phyloP scores from a whole-genome alignment of 306 rosid genomes.

The Gastrolobium bilobum region DNA sequence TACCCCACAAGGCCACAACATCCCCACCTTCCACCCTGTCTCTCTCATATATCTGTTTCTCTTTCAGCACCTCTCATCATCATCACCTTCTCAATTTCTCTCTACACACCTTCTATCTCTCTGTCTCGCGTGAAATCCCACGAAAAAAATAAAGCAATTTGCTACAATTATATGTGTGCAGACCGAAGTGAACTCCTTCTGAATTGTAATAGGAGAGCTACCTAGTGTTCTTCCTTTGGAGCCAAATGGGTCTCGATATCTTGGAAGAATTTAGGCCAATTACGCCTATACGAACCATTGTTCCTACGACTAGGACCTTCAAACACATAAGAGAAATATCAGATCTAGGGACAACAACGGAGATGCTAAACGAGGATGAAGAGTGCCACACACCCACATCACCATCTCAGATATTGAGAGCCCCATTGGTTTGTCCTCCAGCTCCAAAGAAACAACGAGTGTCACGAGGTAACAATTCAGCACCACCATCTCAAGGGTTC shows the following conservation, averaged over 20 bases:
- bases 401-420: slow-evolving; percentile 37
- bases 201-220: not conserved
- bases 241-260: slow-evolving; percentile 62
- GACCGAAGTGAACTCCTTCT: not conserved
- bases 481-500: slow-evolving; percentile 39
- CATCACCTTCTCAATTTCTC: slow-evolving; percentile 53
- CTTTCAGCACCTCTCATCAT: slow-evolving; percentile 50
- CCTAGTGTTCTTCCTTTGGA: not conserved
- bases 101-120: slow-evolving; percentile 53
- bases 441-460: slow-evolving; percentile 69
- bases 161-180: not conserved
- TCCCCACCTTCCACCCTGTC: slow-evolving; percentile 28
- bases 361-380: slow-evolving; percentile 42
- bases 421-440: slow-evolving; percentile 64
- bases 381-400: slow-evolving; percentile 68
- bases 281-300: slow-evolving; percentile 57
- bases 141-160: not conserved
- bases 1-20: slow-evolving; percentile 50
- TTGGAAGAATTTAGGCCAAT: slow-evolving; percentile 65
- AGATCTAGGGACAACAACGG: slow-evolving; percentile 35
- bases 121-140: not conserved
- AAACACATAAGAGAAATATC: not conserved
- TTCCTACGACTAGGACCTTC: slow-evolving; percentile 11
- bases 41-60: slow-evolving; percentile 51
- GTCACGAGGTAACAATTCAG: slow-evolving; percentile 17